Conservation (phyloP, 495 filamentous ascomycete species). For the Neurospora sp. region DNA sequence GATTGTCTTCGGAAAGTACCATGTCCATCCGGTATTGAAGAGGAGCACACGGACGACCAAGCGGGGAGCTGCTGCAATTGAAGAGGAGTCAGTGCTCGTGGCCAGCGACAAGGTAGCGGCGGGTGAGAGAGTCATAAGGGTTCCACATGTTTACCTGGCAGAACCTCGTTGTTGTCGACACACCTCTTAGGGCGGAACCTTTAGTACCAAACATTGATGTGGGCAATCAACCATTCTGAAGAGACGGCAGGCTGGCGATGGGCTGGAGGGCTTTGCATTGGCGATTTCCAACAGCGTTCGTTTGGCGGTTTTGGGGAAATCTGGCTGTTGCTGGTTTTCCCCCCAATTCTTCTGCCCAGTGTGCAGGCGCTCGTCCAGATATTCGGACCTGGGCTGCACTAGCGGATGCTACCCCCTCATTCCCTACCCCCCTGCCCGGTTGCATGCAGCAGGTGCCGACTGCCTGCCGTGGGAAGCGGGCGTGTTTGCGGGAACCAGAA, state of each 20-base stretch:
- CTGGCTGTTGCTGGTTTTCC: not conserved
- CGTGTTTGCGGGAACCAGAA: not conserved
- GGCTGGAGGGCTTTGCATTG: not conserved
- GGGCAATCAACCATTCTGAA: slow-evolving; percentile 5
- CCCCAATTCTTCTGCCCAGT: not conserved
- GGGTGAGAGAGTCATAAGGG: not conserved
- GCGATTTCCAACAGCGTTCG: not conserved
- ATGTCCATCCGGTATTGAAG: not conserved
- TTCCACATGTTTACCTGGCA: not conserved
- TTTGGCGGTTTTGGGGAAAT: not conserved
- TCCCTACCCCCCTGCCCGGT: not conserved
- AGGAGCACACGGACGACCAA: not conserved
- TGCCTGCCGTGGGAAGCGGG: not conserved
- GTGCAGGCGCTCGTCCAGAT: not conserved
- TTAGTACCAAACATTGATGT: slow-evolving; percentile 19
- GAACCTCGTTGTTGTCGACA: not conserved
- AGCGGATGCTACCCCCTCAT: not conserved
- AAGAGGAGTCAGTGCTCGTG: not conserved
- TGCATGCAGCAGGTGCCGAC: not conserved
- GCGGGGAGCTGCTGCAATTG: not conserved
- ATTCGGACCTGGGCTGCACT: not conserved
- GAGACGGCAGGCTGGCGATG: not conserved
- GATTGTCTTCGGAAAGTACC: not conserved
- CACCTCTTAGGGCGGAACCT: slow-evolving; percentile 14
- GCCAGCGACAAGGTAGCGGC: not conserved